These are phyloP conservation scores for Cadophora luteo-olivacea DNA, from an alignment of 2,329 filamentous ascomycete genomes.

Conservation along the genomic window DNA sequence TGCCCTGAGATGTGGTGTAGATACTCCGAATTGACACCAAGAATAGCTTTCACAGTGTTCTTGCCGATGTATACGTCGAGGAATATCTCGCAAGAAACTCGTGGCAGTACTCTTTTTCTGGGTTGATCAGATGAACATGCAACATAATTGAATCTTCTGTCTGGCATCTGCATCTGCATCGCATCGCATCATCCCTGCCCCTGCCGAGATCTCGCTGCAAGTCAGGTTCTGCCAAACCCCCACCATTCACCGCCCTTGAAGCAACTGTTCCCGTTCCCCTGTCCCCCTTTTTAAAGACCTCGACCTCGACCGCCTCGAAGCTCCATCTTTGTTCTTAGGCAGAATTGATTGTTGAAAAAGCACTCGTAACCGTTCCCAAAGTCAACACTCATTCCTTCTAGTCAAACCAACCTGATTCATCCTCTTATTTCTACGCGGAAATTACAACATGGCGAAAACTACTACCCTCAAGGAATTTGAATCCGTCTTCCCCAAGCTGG, in stretches of 20 bases:
- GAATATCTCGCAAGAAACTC: background rate
- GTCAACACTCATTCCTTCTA: background rate
- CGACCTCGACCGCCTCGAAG: slow-evolving; percentile 8
- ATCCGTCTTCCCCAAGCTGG: slow-evolving; percentile 84
- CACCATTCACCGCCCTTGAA: slow-evolving; percentile 21
- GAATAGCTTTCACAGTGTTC: background rate
- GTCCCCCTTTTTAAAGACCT: slow-evolving; percentile 6
- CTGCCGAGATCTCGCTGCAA: background rate
- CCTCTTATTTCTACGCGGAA: slow-evolving; percentile 7
- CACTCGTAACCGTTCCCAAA: background rate
- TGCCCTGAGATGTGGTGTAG: background rate
- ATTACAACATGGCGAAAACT: slow-evolving; percentile 65
- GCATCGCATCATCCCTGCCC: background rate
- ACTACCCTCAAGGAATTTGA: slow-evolving; percentile 88
- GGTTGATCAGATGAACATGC: background rate
- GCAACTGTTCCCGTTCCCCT: background rate
- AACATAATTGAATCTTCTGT: background rate
- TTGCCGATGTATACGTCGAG: background rate
- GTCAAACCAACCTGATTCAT: slow-evolving; percentile 17
- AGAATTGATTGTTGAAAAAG: slow-evolving; percentile 1
- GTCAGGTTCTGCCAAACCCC: slow-evolving; percentile 19
- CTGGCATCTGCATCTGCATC: background rate
- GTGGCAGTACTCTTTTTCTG: background rate
- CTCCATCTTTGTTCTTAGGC: slow-evolving; percentile 5
- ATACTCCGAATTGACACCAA: background rate